A percentile compares a stretch with the other conserved stretches of the same genome.
phyloP scores from a whole-genome alignment of 1,284 basidiomycete genomes.

The Stygiomarasmius scandens region DNA sequence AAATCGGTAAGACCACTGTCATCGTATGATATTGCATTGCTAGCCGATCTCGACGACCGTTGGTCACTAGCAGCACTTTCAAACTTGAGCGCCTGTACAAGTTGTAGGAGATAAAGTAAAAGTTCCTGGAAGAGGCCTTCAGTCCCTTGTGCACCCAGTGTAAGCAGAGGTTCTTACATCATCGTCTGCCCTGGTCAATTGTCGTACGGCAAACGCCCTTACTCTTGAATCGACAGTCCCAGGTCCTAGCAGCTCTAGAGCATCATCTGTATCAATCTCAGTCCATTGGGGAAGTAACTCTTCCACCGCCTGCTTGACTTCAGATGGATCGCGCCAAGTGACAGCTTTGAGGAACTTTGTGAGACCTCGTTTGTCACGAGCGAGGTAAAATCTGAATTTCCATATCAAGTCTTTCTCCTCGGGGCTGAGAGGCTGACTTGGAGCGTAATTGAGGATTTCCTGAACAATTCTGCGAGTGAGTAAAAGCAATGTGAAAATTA shows the following conservation, averaged over 20 bases:
- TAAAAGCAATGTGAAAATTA: not conserved
- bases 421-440: slow-evolving; percentile 84
- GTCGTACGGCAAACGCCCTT: slow-evolving; percentile 90
- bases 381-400: slow-evolving; percentile 98
- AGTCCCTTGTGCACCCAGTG: too few species aligned
- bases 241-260: slow-evolving; percentile 92
- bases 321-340: slow-evolving; percentile 94
- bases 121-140: slow-evolving; percentile 68
- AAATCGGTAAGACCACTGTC: slow-evolving; percentile 90
- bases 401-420: slow-evolving; percentile 97
- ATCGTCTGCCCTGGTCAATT: slow-evolving; percentile 90
- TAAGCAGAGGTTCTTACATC: slow-evolving; percentile 65
- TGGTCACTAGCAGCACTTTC: slow-evolving; percentile 79
- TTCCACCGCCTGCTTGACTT: slow-evolving; percentile 97
- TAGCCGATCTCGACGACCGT: slow-evolving; percentile 63
- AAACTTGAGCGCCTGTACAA: slow-evolving; percentile 97
- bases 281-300: slow-evolving; percentile 96
- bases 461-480: slow-evolving; percentile 33
- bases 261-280: slow-evolving; percentile 96
- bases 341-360: slow-evolving; percentile 99
- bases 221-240: slow-evolving; percentile 91
- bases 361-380: slow-evolving; percentile 85
- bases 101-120: slow-evolving; percentile 89
- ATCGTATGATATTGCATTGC: slow-evolving; percentile 76
- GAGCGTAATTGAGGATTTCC: slow-evolving; percentile 91